phyloP scores from a whole-genome alignment of 179 eudicot species.

The Beta corolliflora region DNA sequence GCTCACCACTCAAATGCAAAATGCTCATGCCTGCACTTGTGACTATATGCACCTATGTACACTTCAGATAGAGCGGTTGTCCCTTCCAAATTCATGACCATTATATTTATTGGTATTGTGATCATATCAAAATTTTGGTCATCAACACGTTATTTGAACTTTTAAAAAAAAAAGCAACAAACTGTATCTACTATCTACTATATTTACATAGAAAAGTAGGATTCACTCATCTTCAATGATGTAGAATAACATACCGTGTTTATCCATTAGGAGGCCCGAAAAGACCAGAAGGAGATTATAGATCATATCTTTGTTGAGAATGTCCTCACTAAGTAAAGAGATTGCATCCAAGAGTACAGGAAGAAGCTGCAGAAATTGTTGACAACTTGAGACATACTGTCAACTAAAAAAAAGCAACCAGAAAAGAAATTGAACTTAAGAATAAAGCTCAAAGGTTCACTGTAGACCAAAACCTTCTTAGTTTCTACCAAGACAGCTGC shows the following conservation, averaged over 20 bases:
- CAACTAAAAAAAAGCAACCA: neutral
- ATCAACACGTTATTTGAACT: no score
- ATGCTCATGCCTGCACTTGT: neutral
- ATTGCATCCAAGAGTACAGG: constrained; percentile 64
- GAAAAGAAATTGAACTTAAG: neutral
- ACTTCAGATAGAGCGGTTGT: neutral
- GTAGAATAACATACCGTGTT: constrained; percentile 53
- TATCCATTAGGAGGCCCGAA: constrained; percentile 78
- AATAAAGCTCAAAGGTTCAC: neutral
- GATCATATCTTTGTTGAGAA: constrained; percentile 56
- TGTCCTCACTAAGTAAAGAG: constrained; percentile 60
- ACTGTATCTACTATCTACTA: neutral
- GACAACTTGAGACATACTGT: neutral
- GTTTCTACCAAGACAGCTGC: constrained; percentile 71
- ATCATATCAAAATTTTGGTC: neutral
- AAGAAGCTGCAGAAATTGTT: constrained; percentile 59
- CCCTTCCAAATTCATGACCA: no score
- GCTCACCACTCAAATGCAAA: neutral
- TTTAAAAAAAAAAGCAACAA: neutral
- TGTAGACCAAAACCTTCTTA: constrained; percentile 53
- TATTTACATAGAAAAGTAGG: neutral
- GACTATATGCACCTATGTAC: neutral
- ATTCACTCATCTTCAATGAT: neutral
- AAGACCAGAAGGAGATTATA: constrained; percentile 73
- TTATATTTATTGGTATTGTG: neutral